phyloP scores from a whole-genome alignment of 768 basidiomycete genomes.

The Pholiota molesta region DNA sequence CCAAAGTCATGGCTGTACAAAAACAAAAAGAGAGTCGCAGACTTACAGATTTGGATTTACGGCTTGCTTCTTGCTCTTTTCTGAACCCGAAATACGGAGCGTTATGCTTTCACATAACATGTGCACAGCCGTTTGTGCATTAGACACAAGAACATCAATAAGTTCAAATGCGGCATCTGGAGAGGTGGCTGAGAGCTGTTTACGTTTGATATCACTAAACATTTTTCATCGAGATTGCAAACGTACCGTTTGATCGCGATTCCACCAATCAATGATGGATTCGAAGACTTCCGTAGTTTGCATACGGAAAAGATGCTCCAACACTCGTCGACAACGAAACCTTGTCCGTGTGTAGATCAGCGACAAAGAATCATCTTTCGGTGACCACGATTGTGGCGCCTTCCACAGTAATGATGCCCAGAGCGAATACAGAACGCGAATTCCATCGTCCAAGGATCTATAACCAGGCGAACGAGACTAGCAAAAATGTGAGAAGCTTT shows the following conservation, averaged over 20 bases:
- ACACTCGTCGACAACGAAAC: constrained; percentile 70
- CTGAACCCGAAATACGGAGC: constrained; percentile 56
- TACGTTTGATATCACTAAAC: constrained; percentile 12
- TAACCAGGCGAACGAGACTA: constrained; percentile 78
- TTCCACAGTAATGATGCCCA: constrained; percentile 69
- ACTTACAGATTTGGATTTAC: constrained; percentile 72
- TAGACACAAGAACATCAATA: constrained; percentile 81
- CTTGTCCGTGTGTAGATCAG: constrained; percentile 70
- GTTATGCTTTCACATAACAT: constrained; percentile 87
- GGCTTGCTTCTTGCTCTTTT: constrained; percentile 61
- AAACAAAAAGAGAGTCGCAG: not conserved
- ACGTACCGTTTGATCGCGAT: constrained; percentile 53
- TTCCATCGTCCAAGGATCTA: constrained; percentile 76
- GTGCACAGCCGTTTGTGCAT: constrained; percentile 84
- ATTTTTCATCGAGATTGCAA: not conserved
- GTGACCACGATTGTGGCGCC: constrained; percentile 43
- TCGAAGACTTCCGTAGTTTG: constrained; percentile 84
- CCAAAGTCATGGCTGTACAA: constrained; percentile 1
- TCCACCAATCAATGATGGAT: constrained; percentile 84
- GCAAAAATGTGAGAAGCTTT: not conserved
- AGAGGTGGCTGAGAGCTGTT: constrained; percentile 39
- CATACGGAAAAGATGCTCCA: constrained; percentile 86
- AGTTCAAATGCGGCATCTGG: constrained; percentile 74
- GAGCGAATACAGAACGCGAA: constrained; percentile 74
- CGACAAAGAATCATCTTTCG: constrained; percentile 69